Base-by-base conservation (phyloP, 257 asterid genomes). In the Solanum chmielewskii region DNA sequence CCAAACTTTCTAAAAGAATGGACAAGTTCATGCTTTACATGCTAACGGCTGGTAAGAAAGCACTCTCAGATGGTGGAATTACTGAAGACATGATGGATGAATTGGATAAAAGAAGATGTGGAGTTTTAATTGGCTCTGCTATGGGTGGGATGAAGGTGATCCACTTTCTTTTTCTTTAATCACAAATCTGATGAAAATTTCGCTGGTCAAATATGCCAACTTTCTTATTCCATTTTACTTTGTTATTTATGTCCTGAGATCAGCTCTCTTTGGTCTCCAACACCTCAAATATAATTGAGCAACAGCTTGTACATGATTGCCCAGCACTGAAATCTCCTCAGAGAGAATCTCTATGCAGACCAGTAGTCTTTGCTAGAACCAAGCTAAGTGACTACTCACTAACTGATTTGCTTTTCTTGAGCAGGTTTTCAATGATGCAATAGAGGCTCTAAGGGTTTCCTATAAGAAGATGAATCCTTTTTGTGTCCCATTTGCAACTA, bases 81-180 rank as follows among this genome's bases (percentile, higher is more conserved):
- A 91, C 97, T 5, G 97, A 94, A 45, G 95, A 95, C 88, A 83
- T 92, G 86, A 92, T 94, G 98, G 87, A 92, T 86, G 96, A 90
- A 89, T 45, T 95, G 75, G 92, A 96, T 87, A 96, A 96, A 92
- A 88, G 95, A 70, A 93, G 87, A 88, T 96, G 99, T 78, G 98
- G 99, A 5, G 99, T 96, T 86, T 86, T 96, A 86, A 96, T 96
- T 78, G 99, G 99, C 88, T 96, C 99, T 20, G 99, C 96, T 85
- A 90, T 96, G 97, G 99, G 99, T 87, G 99, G 99, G 64, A 96
- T 96, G 99, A 92, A 96, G 98, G 99, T 96, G 90, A 49, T 64
- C 84, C 52, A 47, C 74, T 80, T 41, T 27, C 64, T 42, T 42
- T 84, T 84, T 27, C 29, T 66, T 27, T 13, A 42, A 20, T 41